Base-by-base conservation (phyloP, 208 protist genomes). In the Leishmania amazonensis region DNA sequence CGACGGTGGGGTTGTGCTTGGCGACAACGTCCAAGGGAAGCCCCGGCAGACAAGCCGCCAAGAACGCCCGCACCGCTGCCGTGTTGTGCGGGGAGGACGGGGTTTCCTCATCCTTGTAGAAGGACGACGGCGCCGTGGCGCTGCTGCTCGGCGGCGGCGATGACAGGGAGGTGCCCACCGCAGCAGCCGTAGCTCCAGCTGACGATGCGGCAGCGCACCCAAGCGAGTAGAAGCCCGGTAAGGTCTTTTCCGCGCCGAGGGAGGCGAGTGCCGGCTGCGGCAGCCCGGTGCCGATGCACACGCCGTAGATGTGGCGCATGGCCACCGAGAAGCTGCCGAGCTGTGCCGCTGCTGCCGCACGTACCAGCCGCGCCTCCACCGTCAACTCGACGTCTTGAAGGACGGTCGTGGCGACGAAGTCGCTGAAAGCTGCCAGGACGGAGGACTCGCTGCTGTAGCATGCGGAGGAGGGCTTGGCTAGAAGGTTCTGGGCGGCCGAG, bases 361-460 rank as follows among this genome's bases (percentile, higher is more conserved):
- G 89, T 40, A 91, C 51, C 31, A 97, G 84, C 40, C 92, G 89
- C 15, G 92, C 91, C 75, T 92, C 87, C n/a, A 92, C 87, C 21
- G 88, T 79, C 65, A 90, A 73, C 40, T 76, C 70, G 45, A 90
- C 74, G 78, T 91, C 84, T 45, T 87, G 79, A 42, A 91, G 84
- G 71, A 91, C 82, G 72, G 78, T 85, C 8, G 81, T 79, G 31
- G 94, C 92, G 45, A 96, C 57, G 77, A 94, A 93, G 72, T 96
- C 94, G 24, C 92, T 86, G 65, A 97, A 76, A 5, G 73, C 75
- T 49, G 75, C 75, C 49, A 78, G 47, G 54, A 96, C 83, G 38
- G 82, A 79, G 1, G 89, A 88, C 77, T 95, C 88, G n/a, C 89
- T 73, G 62, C 79, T 74, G 83, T 91, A 91, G 54, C 83, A 49